Evolutionary conservation across 2,329 filamentous ascomycete genomes (phyloP).

Genomic region (Penicillium psychrosexuale): DNA sequence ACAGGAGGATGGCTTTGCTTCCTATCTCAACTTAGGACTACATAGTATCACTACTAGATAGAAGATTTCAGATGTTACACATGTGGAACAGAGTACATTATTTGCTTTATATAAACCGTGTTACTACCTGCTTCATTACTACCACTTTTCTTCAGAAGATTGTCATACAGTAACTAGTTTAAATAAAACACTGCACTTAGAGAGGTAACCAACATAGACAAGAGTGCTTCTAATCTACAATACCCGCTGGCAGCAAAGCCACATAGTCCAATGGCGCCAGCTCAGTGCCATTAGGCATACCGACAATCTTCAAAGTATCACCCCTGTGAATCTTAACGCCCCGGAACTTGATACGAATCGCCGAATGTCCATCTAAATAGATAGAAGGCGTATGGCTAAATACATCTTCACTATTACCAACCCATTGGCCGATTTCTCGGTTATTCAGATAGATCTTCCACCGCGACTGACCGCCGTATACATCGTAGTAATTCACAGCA

Average conservation of each 20-base stretch:
- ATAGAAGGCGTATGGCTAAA: constrained; percentile 58
- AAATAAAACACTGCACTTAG: not conserved
- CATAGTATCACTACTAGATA: constrained; percentile 27
- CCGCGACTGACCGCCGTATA: constrained; percentile 55
- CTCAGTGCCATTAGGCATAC: constrained; percentile 59
- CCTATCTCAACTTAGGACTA: not conserved
- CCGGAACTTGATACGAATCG: constrained; percentile 59
- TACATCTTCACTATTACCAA: constrained; percentile 57
- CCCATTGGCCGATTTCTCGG: constrained; percentile 55
- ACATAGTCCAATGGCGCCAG: constrained; percentile 67
- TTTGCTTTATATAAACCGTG: not conserved
- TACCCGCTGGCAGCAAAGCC: constrained; percentile 56
- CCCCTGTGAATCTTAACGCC: constrained; percentile 51
- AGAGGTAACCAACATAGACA: not conserved
- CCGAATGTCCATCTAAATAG: constrained; percentile 64
- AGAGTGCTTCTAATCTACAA: constrained; percentile 49
- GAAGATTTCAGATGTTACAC: constrained; percentile 17
- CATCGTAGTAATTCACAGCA: constrained; percentile 65
- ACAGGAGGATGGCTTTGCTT: not conserved
- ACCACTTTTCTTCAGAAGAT: not conserved
- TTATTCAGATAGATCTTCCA: constrained; percentile 58
- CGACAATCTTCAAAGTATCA: constrained; percentile 55
- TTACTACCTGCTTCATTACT: not conserved
- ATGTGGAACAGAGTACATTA: not conserved
- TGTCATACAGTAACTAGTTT: too few species aligned